These are phyloP conservation scores for Entelexis paramagnoliae DNA, from an alignment of 1,139 yeast genomes.

Conservation along the genomic window DNA sequence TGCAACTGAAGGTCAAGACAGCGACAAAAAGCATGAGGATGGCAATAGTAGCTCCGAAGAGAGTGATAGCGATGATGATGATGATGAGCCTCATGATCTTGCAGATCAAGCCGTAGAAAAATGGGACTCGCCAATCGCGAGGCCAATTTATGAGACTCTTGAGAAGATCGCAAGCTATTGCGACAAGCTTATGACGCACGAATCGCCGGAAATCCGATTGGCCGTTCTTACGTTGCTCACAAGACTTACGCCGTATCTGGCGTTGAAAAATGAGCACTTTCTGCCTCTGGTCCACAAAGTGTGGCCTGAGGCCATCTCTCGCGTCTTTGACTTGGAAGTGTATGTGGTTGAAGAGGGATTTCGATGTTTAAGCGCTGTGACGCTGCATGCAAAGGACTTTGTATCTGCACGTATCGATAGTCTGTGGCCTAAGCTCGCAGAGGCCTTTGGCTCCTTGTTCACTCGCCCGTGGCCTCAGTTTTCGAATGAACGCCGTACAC, in stretches of 20 bases:
- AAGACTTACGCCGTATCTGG: conserved; percentile 48
- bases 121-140: conserved; percentile 62
- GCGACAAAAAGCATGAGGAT: neutral
- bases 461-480: conserved; percentile 24
- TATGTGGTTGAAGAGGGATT: conserved; percentile 35
- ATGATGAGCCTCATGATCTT: conserved; percentile 26
- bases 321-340: conserved; percentile 27
- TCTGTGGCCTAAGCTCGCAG: conserved; percentile 34
- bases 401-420: conserved; percentile 40
- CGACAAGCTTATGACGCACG: conserved; percentile 59
- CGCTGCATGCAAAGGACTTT: conserved; percentile 43
- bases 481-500: conserved; percentile 25
- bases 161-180: conserved; percentile 60
- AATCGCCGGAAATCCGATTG: conserved; percentile 46
- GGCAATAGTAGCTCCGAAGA: conserved; percentile 31
- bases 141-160: conserved; percentile 45
- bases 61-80: conserved; percentile 16
- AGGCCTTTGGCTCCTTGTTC: conserved; percentile 1
- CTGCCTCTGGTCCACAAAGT: conserved; percentile 57
- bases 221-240: conserved; percentile 47
- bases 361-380: conserved; percentile 34
- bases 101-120: conserved; percentile 30
- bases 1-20: neutral
- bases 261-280: conserved; percentile 48
- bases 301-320: conserved; percentile 47